Evolutionary conservation across 805 yeast species (phyloP).

Genomic region (Jamesozyma piceae): DNA sequence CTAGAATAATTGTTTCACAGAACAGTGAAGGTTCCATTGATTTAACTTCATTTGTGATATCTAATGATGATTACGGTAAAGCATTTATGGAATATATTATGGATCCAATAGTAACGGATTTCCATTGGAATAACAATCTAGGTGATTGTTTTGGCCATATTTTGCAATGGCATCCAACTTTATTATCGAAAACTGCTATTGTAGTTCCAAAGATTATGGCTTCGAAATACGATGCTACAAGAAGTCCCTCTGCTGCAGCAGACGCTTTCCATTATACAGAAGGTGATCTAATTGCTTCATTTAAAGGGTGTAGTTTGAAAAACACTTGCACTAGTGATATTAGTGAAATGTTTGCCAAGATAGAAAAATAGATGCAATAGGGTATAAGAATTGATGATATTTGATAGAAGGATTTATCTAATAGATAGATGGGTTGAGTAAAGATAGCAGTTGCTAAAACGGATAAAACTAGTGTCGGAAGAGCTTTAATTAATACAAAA

Average conservation of each 20-base stretch:
- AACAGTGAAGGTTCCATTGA: constrained; percentile 48
- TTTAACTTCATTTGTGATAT: constrained; percentile 61
- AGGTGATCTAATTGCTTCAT: constrained; percentile 61
- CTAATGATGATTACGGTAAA: constrained; percentile 54
- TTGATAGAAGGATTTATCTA: too few relatives aligned
- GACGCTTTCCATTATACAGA: constrained; percentile 42
- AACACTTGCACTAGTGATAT: constrained; percentile 43
- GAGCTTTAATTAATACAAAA: too few relatives aligned
- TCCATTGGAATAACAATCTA: constrained; percentile 35
- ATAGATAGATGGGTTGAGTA: too few relatives aligned
- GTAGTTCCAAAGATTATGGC: constrained; percentile 56
- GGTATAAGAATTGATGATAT: too few relatives aligned
- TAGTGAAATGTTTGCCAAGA: constrained; percentile 13
- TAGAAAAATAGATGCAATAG: constrained; percentile 9
- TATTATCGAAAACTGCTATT: constrained; percentile 62
- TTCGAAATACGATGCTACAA: constrained; percentile 34
- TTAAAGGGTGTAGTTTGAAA: constrained; percentile 46
- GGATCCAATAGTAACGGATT: constrained; percentile 61
- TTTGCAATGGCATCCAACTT: constrained; percentile 88
- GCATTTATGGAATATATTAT: constrained; percentile 72
- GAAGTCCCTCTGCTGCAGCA: constrained; percentile 20
- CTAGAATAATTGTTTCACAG: constrained; percentile 61
- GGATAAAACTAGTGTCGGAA: too few relatives aligned
- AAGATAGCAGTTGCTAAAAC: too few relatives aligned
- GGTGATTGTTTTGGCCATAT: constrained; percentile 66